Evolutionary conservation across 208 protist genomes (phyloP).

Genomic region (Perkinsela sp.): DNA sequence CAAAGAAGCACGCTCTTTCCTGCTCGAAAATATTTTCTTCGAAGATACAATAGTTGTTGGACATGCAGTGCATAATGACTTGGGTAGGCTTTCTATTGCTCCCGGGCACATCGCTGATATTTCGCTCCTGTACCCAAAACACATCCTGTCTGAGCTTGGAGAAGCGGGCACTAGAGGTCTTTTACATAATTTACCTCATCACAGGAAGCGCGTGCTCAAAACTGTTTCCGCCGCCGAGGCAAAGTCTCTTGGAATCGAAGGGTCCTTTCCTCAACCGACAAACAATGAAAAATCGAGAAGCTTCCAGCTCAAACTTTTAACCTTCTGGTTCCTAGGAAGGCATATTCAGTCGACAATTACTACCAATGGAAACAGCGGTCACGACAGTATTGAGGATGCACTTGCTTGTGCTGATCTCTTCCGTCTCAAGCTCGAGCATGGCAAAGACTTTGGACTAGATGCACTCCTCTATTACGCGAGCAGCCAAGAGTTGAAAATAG

Average conservation of each 20-base stretch:
- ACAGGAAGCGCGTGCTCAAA: not conserved
- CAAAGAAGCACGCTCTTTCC: slow-evolving; percentile 23
- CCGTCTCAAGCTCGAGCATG: slow-evolving; percentile 37
- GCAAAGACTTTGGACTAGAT: slow-evolving; percentile 22
- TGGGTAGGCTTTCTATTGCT: slow-evolving; percentile 41
- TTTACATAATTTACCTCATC: slow-evolving; percentile 2
- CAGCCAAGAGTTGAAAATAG: not conserved
- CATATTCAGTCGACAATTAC: too few relatives aligned
- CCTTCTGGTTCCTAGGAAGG: slow-evolving; percentile 27
- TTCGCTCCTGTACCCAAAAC: slow-evolving; percentile 58
- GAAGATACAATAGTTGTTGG: slow-evolving; percentile 55
- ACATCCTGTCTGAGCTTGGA: not conserved
- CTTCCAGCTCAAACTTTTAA: slow-evolving; percentile 39
- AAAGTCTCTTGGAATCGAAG: slow-evolving; percentile 1
- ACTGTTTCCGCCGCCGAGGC: not conserved
- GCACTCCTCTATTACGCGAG: not conserved
- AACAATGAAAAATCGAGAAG: slow-evolving; percentile 33
- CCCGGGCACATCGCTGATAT: slow-evolving; percentile 58
- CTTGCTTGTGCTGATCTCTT: slow-evolving; percentile 33
- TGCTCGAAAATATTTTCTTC: slow-evolving; percentile 17
- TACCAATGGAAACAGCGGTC: slow-evolving; percentile 12
- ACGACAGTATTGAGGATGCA: slow-evolving; percentile 57
- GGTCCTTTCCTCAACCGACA: not conserved
- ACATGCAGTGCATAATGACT: slow-evolving; percentile 74
- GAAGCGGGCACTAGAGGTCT: not conserved